A percentile compares a stretch with the other conserved stretches of the same genome.
Evolutionary conservation across 2,329 filamentous ascomycete species (phyloP).

Genomic region (Ophiostoma perfectum): DNA sequence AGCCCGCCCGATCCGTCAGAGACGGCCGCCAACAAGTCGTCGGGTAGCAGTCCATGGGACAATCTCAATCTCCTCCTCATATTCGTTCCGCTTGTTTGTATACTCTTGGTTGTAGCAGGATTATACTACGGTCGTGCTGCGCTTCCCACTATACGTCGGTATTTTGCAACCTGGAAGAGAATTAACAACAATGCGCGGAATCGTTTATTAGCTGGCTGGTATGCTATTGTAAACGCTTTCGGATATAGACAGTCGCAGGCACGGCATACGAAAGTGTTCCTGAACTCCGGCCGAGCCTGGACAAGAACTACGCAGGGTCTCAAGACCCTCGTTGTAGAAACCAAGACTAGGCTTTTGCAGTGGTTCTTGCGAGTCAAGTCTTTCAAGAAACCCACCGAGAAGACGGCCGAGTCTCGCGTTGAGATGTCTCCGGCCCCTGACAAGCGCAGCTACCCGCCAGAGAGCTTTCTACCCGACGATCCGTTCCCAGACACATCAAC

Average conservation of each 20-base stretch:
- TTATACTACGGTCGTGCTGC: neutral
- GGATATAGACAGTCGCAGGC: neutral
- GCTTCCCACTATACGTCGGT: neutral
- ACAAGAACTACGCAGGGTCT: neutral
- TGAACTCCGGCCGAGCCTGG: neutral
- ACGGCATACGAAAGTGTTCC: too few species aligned
- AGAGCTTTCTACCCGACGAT: neutral
- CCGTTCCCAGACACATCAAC: neutral
- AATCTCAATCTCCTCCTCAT: constrained; percentile 4
- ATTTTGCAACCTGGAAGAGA: neutral
- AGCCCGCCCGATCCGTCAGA: neutral
- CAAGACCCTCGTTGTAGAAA: neutral
- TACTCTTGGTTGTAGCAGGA: neutral
- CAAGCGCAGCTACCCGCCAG: neutral
- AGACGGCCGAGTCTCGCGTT: too few species aligned
- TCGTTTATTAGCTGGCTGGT: neutral
- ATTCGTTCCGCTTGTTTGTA: neutral
- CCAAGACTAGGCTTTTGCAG: neutral
- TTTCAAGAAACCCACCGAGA: neutral
- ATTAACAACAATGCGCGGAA: neutral
- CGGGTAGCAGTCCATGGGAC: neutral
- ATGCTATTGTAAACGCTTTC: neutral
- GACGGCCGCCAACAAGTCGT: neutral
- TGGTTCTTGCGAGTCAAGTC: too few species aligned
- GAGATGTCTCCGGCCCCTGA: neutral